Conservation (phyloP, 305 asterid genomes). For the Fraxinus latifolia region DNA sequence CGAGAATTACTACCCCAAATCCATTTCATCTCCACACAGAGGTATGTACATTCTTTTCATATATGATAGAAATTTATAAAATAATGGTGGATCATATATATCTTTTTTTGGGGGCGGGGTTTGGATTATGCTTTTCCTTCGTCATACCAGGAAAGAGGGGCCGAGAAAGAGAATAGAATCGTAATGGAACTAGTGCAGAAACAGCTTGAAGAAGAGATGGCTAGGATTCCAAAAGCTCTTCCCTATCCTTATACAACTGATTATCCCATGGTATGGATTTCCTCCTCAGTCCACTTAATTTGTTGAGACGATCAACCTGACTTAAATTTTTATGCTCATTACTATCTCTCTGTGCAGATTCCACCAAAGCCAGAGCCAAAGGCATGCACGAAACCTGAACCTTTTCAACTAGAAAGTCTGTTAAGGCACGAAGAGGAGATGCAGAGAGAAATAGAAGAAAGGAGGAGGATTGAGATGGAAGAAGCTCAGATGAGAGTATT, state of each 20-base stretch:
- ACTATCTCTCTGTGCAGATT: slow-evolving; percentile 38
- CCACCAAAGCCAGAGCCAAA: slow-evolving; percentile 91
- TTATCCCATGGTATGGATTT: slow-evolving; percentile 68
- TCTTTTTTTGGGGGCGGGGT: not conserved
- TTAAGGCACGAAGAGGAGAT: slow-evolving; percentile 81
- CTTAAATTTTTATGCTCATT: not conserved
- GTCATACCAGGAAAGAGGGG: slow-evolving; percentile 69
- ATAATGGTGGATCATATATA: not conserved
- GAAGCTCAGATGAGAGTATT: slow-evolving; percentile 74
- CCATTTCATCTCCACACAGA: slow-evolving; percentile 89
- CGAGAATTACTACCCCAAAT: slow-evolving; percentile 60
- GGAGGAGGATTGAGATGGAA: slow-evolving; percentile 57
- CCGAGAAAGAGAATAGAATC: slow-evolving; percentile 66
- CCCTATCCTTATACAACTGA: slow-evolving; percentile 97
- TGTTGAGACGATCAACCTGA: not conserved
- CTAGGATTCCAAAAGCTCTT: slow-evolving; percentile 70
- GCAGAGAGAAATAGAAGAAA: slow-evolving; percentile 79
- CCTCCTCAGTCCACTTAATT: not conserved
- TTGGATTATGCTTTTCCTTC: slow-evolving; percentile 17
- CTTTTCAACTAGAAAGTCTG: slow-evolving; percentile 77
- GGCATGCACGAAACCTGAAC: slow-evolving; percentile 80
- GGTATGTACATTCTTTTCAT: slow-evolving; percentile 32
- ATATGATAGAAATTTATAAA: not conserved
- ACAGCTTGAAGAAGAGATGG: slow-evolving; percentile 74
- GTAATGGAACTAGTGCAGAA: slow-evolving; percentile 58